Evolutionary conservation across 192 early-diverging fungal genomes (phyloP).

Genomic region (Backusella liffmaniae): DNA sequence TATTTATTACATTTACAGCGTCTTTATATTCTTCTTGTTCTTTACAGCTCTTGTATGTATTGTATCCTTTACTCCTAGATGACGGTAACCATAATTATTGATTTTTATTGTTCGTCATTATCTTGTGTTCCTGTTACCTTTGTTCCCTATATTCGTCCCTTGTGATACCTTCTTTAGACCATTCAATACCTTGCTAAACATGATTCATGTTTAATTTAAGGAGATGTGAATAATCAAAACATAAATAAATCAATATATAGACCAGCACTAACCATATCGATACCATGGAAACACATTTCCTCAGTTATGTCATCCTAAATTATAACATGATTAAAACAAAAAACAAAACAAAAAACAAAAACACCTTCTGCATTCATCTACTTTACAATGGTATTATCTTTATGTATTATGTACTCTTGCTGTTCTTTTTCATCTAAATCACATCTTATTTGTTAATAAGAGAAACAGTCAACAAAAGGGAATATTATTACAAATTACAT

Average conservation of each 20-base stretch:
- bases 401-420: neutral
- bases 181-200: slow-evolving; percentile 40
- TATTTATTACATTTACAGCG: slow-evolving; percentile 13
- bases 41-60: slow-evolving; percentile 21
- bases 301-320: slow-evolving; percentile 24
- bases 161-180: slow-evolving; percentile 24
- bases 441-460: neutral
- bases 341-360: neutral
- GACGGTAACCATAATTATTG: neutral
- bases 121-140: slow-evolving; percentile 23
- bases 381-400: neutral
- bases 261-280: slow-evolving; percentile 33
- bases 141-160: slow-evolving; percentile 35
- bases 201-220: neutral
- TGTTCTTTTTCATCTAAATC: neutral
- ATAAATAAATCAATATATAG: too few relatives aligned
- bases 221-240: neutral
- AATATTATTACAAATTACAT: neutral
- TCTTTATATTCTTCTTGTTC: slow-evolving; percentile 19
- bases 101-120: neutral
- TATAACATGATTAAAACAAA: neutral
- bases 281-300: slow-evolving; percentile 28
- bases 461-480: neutral
- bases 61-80: slow-evolving; percentile 12
- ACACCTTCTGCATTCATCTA: neutral